Base-by-base conservation (phyloP, 1,284 basidiomycete genomes). In the Schizophyllum amplum region DNA sequence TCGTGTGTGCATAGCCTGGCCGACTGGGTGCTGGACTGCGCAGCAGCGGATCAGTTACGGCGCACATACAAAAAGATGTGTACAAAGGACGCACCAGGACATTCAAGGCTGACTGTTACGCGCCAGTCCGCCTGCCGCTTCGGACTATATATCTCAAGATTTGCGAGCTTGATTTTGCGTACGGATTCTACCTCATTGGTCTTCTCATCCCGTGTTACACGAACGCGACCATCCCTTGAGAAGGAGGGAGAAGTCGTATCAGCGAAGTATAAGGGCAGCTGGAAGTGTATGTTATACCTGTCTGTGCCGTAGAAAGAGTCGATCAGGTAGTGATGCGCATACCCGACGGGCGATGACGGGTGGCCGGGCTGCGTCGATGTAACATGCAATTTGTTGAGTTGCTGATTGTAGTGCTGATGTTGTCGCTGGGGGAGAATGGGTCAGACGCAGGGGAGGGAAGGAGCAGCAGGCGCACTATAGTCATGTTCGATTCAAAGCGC, bases 401-500 rank as follows among this genome's bases (percentile, higher is more conserved):
- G 77, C 11, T 71, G 74, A 68, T 99, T 98, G 72, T 86, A 94
- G 62, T 87, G 83, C 65, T 83, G 83, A 71, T 98, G 94, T 71
- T 97, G 94, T 59, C 73, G 70, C 90, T 95, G 69, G 53, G 57
- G 56, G n/a, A 55, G 55, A 50, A 55, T 22, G 57, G 46, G 55
- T 55, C 48, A 59, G n/a, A n/a, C n/a, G 56, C 52, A 53, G 60
- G 33, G 59, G 57, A 61, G 52, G 51, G 55, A 63, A 47, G 57
- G 26, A 11, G 48, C 24, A 49, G 48, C 52, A 23, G 78, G 21
- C 88, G 69, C 69, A 94, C 92, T 63, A 80, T 73, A 51, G 86
- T 82, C 94, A 99, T 96, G 66, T 94, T 94, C 59, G 93, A 91
- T 67, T 94, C 87, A 69, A 98, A 98, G 51, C 82, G 79, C 59